Percentiles rank a stretch among this genome's conserved stretches.
These are phyloP conservation scores for Teratosphaeria zuluensis DNA, from an alignment of 2,329 filamentous ascomycete genomes.

Conservation along the genomic window DNA sequence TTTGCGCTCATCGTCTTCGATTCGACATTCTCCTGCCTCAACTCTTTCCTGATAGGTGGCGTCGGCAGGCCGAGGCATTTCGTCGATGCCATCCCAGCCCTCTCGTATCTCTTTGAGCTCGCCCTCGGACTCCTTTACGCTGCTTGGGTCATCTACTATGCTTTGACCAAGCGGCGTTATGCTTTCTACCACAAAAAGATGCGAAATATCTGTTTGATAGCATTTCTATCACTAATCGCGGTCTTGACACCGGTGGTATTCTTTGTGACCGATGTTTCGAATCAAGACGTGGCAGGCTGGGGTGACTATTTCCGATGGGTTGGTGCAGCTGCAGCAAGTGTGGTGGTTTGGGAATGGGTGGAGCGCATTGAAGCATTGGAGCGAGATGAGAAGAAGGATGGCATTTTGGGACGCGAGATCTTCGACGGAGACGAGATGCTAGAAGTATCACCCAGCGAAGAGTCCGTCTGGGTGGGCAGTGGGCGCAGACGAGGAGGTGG, in stretches of 20 bases:
- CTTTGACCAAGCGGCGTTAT: conserved; percentile 81
- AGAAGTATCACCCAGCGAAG: conserved; percentile 53
- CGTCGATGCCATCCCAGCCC: conserved; percentile 78
- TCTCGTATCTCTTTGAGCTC: conserved; percentile 84
- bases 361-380: conserved; percentile 88
- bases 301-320: conserved; percentile 95
- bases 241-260: conserved; percentile 85
- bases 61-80: conserved; percentile 59
- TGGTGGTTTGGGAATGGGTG: conserved; percentile 98
- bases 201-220: conserved; percentile 78
- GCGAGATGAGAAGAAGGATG: conserved; percentile 87
- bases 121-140: conserved; percentile 80
- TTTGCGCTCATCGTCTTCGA: conserved; percentile 89
- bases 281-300: conserved; percentile 80
- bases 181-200: conserved; percentile 85
- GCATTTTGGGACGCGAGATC: conserved; percentile 79
- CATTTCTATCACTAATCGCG: conserved; percentile 66
- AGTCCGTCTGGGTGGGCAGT: conserved; percentile 38
- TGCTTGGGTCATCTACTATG: conserved; percentile 89
- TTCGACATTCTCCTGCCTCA: conserved; percentile 80
- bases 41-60: conserved; percentile 63
- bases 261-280: conserved; percentile 82
- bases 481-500: conserved; percentile 8
- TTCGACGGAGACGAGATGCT: conserved; percentile 94
- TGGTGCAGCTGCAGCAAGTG: conserved; percentile 84